phyloP scores from a whole-genome alignment of 352 stramenopile genomes.

The Globisporangium splendens region DNA sequence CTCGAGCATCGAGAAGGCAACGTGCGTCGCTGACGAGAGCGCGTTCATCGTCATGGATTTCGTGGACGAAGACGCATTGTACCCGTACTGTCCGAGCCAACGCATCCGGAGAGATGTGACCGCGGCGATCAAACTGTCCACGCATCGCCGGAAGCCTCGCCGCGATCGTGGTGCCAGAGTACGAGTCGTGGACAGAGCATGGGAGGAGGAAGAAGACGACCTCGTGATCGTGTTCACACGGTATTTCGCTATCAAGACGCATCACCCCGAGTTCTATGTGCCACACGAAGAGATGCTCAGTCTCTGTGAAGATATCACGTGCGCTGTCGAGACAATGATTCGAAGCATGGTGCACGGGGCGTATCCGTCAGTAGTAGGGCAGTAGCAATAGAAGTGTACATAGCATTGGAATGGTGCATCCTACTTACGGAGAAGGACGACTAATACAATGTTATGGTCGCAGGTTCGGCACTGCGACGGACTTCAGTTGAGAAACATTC shows the following conservation, averaged over 20 bases:
- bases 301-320: background rate
- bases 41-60: conserved; percentile 14
- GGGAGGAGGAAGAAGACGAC: background rate
- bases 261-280: background rate
- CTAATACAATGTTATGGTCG: too few species aligned
- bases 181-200: background rate
- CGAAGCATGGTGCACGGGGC: background rate
- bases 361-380: background rate
- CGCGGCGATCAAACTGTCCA: conserved; percentile 2
- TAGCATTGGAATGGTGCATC: too few species aligned
- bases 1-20: background rate
- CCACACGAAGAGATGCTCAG: background rate
- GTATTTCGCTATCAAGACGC: background rate
- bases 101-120: conserved; percentile 15
- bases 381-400: too few species aligned
- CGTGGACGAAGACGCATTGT: conserved; percentile 15
- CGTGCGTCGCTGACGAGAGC: conserved; percentile 1
- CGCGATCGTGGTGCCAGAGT: background rate
- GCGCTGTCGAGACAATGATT: background rate
- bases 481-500: too few species aligned
- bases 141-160: background rate
- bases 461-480: too few species aligned
- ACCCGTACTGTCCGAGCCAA: conserved; percentile 12
- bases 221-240: background rate
- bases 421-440: too few species aligned